Conservation (phyloP, 73 alveolate species). For the Loxodes magnus region DNA sequence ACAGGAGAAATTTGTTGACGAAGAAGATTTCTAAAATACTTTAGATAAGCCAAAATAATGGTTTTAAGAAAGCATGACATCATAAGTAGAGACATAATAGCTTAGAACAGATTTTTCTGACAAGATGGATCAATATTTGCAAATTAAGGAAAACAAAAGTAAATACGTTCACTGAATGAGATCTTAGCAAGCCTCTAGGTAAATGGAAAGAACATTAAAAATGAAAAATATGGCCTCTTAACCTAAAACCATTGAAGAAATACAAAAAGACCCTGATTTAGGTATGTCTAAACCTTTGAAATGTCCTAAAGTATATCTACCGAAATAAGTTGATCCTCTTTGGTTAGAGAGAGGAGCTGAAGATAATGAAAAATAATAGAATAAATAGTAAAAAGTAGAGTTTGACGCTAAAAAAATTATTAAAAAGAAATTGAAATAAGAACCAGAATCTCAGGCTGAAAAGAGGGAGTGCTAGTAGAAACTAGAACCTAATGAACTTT, state of each 20-base stretch:
- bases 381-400: no score
- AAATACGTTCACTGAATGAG: constrained; percentile 56
- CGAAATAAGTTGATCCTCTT: constrained; percentile 57
- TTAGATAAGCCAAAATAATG: constrained; percentile 22
- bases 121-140: constrained; percentile 49
- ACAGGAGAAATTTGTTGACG: constrained; percentile 35
- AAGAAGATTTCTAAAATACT: constrained; percentile 28
- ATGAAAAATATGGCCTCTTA: constrained; percentile 38
- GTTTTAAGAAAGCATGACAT: background rate
- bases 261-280: constrained; percentile 52
- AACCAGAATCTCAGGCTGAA: constrained; percentile 93
- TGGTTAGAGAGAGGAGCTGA: constrained; percentile 79
- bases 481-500: constrained; percentile 79
- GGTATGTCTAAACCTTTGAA: constrained; percentile 41
- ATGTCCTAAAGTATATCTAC: constrained; percentile 50
- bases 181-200: constrained; percentile 33
- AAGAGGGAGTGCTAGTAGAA: constrained; percentile 85
- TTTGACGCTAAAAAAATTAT: constrained; percentile 41
- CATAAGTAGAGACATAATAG: constrained; percentile 6
- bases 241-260: constrained; percentile 56
- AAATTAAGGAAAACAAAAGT: constrained; percentile 23
- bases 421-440: constrained; percentile 58
- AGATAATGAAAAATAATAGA: constrained; percentile 36
- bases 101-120: constrained; percentile 43
- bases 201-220: constrained; percentile 39